These are phyloP conservation scores for Fragilaria crotonensis DNA, from an alignment of 108 stramenopile species.

Conservation along the genomic window DNA sequence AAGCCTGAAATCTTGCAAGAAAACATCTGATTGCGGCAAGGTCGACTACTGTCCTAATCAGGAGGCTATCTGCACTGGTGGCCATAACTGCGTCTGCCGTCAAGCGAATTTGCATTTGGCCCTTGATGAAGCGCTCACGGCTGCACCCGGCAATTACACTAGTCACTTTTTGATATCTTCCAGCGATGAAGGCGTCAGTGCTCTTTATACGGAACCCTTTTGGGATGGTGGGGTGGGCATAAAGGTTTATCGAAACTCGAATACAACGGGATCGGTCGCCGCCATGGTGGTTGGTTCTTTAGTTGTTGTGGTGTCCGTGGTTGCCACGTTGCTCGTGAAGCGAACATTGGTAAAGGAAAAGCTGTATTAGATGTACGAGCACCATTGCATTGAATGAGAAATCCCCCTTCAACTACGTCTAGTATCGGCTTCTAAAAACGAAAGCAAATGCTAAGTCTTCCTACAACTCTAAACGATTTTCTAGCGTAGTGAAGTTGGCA, in stretches of 20 bases:
- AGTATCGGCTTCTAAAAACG: too few species aligned
- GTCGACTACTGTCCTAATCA: slow-evolving; percentile 62
- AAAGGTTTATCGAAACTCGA: slow-evolving; percentile 38
- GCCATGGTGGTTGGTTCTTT: slow-evolving; percentile 1
- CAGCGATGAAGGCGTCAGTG: slow-evolving; percentile 60
- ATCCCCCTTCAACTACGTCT: neutral
- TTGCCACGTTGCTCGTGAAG: slow-evolving; percentile 27
- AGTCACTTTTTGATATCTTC: slow-evolving; percentile 46
- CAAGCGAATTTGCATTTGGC: slow-evolving; percentile 72
- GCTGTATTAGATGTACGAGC: neutral
- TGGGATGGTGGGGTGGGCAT: slow-evolving; percentile 70
- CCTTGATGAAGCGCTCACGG: slow-evolving; percentile 58
- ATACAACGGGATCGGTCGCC: neutral
- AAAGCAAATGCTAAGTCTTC: too few species aligned
- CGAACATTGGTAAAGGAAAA: slow-evolving; percentile 17
- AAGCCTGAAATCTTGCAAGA: slow-evolving; percentile 31
- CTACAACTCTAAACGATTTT: too few species aligned
- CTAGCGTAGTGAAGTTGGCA: too few species aligned
- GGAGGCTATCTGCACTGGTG: slow-evolving; percentile 51
- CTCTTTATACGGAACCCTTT: slow-evolving; percentile 76
- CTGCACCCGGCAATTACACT: slow-evolving; percentile 49
- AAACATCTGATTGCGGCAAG: slow-evolving; percentile 41
- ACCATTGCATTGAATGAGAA: too few species aligned
- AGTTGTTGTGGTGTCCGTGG: neutral
- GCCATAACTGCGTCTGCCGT: slow-evolving; percentile 54